These are phyloP conservation scores for Sporisorium reilianum DNA, from an alignment of 1,284 basidiomycete genomes.

Conservation along the genomic window DNA sequence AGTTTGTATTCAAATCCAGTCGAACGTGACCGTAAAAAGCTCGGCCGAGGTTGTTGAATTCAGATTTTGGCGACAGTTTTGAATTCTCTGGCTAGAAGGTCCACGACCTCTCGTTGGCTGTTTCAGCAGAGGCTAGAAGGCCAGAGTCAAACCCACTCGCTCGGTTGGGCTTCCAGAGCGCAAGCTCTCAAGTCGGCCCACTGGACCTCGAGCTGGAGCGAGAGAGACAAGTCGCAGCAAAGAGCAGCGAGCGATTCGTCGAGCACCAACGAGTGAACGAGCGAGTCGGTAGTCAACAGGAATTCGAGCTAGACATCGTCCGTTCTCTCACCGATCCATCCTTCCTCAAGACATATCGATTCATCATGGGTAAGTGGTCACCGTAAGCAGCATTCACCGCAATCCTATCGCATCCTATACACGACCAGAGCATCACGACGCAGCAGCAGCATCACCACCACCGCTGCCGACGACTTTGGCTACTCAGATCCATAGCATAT, in stretches of 20 bases:
- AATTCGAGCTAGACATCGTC: slow-evolving; percentile 49
- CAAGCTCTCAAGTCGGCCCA: too few relatives aligned
- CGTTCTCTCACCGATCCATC: slow-evolving; percentile 52
- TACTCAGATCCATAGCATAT: neutral
- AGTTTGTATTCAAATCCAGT: neutral
- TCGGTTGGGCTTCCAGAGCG: too few relatives aligned
- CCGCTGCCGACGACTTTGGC: neutral
- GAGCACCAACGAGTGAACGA: neutral
- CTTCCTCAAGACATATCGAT: slow-evolving; percentile 59
- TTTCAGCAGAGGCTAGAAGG: too few relatives aligned
- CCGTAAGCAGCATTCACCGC: slow-evolving; percentile 28
- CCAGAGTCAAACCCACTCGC: too few relatives aligned
- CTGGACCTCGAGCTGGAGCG: neutral
- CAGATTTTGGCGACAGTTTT: neutral
- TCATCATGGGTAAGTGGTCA: slow-evolving; percentile 56
- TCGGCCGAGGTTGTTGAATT: neutral
- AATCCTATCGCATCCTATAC: slow-evolving; percentile 27
- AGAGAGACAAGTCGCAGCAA: neutral
- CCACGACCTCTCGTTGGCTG: too few relatives aligned
- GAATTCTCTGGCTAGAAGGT: neutral
- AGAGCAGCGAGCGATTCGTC: neutral
- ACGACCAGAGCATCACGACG: slow-evolving; percentile 9
- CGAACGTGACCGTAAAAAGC: neutral
- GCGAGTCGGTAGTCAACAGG: slow-evolving; percentile 22
- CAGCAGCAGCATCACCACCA: slow-evolving; percentile 16